Conservation (phyloP, 2,329 filamentous ascomycete genomes). For the Alternaria brassicae region DNA sequence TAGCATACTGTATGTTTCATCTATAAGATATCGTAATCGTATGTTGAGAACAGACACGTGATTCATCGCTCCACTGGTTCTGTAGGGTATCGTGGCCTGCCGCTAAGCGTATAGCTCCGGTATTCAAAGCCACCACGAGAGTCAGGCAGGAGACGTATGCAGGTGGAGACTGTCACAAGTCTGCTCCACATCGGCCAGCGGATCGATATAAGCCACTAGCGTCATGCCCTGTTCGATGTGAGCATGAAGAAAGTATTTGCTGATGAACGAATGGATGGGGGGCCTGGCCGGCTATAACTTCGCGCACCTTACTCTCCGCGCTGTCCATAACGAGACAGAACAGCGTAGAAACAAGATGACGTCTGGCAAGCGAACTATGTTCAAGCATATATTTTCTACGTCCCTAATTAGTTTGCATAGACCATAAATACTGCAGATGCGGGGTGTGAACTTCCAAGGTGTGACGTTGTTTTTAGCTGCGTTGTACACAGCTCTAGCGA, state of each 20-base stretch:
- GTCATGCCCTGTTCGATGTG: not conserved
- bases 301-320: not conserved
- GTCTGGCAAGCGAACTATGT: not conserved
- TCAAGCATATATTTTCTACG: not conserved
- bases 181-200: not conserved
- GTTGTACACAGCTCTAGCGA: slow-evolving; percentile 21
- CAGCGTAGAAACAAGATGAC: not conserved
- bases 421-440: not conserved
- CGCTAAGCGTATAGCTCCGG: slow-evolving; percentile 2
- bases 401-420: not conserved
- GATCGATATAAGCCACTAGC: not conserved
- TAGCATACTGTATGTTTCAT: not conserved
- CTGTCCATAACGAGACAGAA: not conserved
- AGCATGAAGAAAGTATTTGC: not conserved
- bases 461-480: slow-evolving; percentile 29
- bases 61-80: not conserved
- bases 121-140: not conserved
- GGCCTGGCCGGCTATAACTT: slow-evolving; percentile 4
- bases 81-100: slow-evolving; percentile 5
- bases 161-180: not conserved
- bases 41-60: not conserved
- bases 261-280: not conserved
- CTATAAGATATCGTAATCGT: not conserved
- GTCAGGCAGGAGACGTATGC: not conserved
- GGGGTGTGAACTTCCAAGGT: not conserved